Evolutionary conservation across 768 basidiomycete species (phyloP), one percentile per base, ranked within the genome.

Genomic region (Suillus brevipes): DNA sequence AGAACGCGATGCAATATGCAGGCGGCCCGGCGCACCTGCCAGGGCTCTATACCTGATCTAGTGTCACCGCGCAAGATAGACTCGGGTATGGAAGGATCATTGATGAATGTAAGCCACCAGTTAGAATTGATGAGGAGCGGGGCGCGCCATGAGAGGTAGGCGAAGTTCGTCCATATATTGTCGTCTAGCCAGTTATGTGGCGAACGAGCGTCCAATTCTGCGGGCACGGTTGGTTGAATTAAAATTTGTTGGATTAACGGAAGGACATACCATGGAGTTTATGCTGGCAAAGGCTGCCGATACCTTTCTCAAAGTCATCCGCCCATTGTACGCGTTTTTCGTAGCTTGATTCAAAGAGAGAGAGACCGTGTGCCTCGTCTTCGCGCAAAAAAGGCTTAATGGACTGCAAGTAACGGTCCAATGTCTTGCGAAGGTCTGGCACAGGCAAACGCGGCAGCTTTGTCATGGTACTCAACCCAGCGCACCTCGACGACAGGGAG

Each of bases 141-240:
- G 0, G 86, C 85, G 38, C 96, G 85, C 88, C 89, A 94, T 77
- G 92, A 90, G 58, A 91, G 87, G 75, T 99, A 99, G 1, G 93
- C 88, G 70, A 90, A 90, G 70, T 90, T 87, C 64, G 87, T 78
- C 97, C 96, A 98, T 69, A 97, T 89, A 63, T 92, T 94, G 74
- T 98, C 95, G 68, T 96, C 87, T 13, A 99, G 84, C 96, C 96
- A 99, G 73, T 97, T 97, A 74, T 89, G 81, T 0, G 94, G 93
- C 8, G 95, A 95, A 1, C 81, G 78, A 68, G 83, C 87, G 78
- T 97, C 95, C 40, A 59, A 28, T 20, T 59, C 58, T 59, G 57
- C 8, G 6, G 23, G 37, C 8, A 42, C 10, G 18, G 16, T 40
- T 23, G 20, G 10, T 40, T 28, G 18, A 18, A 42, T 42, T 12